These are phyloP conservation scores for Ascochyta viciae-villosae DNA, from an alignment of 2,329 filamentous ascomycete species.

Conservation along the genomic window DNA sequence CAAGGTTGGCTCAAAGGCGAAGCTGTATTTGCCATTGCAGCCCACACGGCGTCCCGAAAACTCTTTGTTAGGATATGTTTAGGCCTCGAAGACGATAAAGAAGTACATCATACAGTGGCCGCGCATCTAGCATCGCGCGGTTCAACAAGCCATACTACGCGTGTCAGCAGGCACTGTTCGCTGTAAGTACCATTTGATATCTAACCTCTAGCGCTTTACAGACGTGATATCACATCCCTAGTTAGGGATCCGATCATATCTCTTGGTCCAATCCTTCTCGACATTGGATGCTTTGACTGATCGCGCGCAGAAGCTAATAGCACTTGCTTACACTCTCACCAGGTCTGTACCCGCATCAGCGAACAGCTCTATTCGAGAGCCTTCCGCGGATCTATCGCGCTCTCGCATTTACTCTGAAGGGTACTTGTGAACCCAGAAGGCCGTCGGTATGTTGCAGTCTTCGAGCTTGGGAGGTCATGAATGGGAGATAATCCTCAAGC, in stretches of 20 bases:
- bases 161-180: conserved; percentile 19
- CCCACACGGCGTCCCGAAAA: conserved; percentile 7
- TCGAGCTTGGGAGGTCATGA: neutral
- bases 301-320: neutral
- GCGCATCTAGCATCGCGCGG: conserved; percentile 18
- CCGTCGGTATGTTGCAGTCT: neutral
- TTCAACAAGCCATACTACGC: conserved; percentile 31
- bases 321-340: conserved; percentile 12
- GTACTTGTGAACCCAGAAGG: neutral
- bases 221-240: too few species aligned
- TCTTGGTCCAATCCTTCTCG: neutral
- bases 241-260: neutral
- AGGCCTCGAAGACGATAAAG: neutral
- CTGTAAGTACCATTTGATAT: conserved; percentile 30
- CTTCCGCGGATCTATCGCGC: too few species aligned
- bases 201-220: neutral
- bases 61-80: neutral
- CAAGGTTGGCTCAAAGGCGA: conserved; percentile 29
- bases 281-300: neutral
- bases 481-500: neutral
- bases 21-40: conserved; percentile 17
- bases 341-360: neutral
- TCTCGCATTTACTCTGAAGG: neutral
- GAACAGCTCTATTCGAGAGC: neutral
- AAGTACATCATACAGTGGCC: neutral